Percentiles rank a stretch among this genome's conserved stretches.
These are phyloP conservation scores for Ophiostoma sp. DNA, from an alignment of 2,329 filamentous ascomycete genomes.

Conservation along the genomic window DNA sequence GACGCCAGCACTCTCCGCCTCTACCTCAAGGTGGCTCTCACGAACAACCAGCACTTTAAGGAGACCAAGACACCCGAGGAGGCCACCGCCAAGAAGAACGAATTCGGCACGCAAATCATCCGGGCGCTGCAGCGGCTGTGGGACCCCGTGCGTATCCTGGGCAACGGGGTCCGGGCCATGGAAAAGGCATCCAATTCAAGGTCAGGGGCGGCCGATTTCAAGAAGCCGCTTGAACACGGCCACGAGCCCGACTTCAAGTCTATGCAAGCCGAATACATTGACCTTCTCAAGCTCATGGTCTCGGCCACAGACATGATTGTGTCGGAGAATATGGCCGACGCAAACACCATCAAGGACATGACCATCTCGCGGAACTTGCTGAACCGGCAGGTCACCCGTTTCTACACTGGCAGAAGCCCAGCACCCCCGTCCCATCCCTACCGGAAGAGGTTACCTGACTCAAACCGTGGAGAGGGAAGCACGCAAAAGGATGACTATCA, in stretches of 20 bases:
- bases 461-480: not conserved
- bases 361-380: conserved; percentile 32
- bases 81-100: conserved; percentile 32
- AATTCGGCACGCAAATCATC: conserved; percentile 48
- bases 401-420: conserved; percentile 25
- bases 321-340: conserved; percentile 39
- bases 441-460: not conserved
- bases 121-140: conserved; percentile 48
- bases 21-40: conserved; percentile 54
- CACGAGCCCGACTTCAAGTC: conserved; percentile 35
- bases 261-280: conserved; percentile 37
- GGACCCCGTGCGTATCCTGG: conserved; percentile 40
- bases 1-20: conserved; percentile 48
- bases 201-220: conserved; percentile 13
- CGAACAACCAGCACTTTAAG: conserved; percentile 41
- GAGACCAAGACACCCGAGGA: conserved; percentile 14
- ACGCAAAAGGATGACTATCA: not conserved
- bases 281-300: conserved; percentile 44
- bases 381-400: conserved; percentile 32
- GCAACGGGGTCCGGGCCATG: conserved; percentile 30
- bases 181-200: conserved; percentile 32
- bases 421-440: conserved; percentile 24
- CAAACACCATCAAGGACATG: conserved; percentile 33
- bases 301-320: conserved; percentile 42
- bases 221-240: conserved; percentile 15